A percentile compares a stretch with the other conserved stretches of the same genome.
Conservation (phyloP, 495 filamentous ascomycete genomes). For the Trichoderma gamsii region DNA sequence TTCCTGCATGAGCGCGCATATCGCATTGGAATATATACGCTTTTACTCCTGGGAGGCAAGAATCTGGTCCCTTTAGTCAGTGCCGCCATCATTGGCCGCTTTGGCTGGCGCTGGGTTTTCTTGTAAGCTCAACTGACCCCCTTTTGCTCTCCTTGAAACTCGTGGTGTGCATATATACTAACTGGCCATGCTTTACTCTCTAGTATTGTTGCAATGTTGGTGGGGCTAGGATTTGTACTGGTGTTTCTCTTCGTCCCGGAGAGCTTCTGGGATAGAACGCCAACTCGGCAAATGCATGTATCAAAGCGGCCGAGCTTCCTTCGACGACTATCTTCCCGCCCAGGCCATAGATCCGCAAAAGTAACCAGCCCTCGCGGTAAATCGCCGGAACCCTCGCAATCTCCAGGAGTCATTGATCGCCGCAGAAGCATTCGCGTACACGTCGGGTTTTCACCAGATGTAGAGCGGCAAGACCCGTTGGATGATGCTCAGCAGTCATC, state of each 20-base stretch:
- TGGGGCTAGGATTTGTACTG: constrained; percentile 63
- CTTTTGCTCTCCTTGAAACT: not conserved
- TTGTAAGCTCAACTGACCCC: constrained; percentile 49
- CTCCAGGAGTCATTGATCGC: not conserved
- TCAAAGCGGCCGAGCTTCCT: constrained; percentile 34
- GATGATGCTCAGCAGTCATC: not conserved
- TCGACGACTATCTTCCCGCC: constrained; percentile 35
- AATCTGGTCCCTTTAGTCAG: constrained; percentile 85
- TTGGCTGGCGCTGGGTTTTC: constrained; percentile 90
- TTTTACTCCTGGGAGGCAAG: constrained; percentile 85
- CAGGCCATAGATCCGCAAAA: constrained; percentile 2
- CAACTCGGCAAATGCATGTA: constrained; percentile 35
- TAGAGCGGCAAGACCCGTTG: not conserved
- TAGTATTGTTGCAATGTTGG: constrained; percentile 81
- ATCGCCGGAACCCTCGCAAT: not conserved
- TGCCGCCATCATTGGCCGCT: constrained; percentile 71
- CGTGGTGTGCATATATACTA: not conserved
- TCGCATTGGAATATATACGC: constrained; percentile 90
- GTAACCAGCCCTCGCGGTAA: constrained; percentile 10
- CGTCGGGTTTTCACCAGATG: constrained; percentile 52
- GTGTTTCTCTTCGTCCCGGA: constrained; percentile 92
- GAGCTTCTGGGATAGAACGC: constrained; percentile 91
- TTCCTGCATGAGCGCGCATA: constrained; percentile 93
- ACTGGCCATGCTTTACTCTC: constrained; percentile 22
- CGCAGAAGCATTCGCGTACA: constrained; percentile 38